Base-by-base conservation (phyloP, 129 eudicot species). In the Flaveria brownii region DNA sequence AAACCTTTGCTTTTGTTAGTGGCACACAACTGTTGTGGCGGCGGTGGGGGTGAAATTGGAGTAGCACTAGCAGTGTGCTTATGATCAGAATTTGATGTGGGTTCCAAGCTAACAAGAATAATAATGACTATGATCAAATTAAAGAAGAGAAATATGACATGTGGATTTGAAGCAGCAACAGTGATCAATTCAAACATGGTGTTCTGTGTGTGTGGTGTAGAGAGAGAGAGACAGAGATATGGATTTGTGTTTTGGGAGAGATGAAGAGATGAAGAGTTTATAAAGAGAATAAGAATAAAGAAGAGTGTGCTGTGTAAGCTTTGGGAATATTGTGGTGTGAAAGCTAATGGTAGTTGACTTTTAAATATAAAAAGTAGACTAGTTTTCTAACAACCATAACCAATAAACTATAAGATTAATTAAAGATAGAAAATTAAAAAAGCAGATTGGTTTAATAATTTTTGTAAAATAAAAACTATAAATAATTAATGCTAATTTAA, bases 41-140 rank as follows among this genome's bases (percentile, higher is more conserved):
- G 20, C 6, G 39, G 64, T 12, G 73, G 68, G 2, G 41, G 46
- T 9, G 70, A 78, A 18, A 77, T 57, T 47, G 77, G 17, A 65
- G 55, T 69, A 5, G 67, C 15, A 16, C 49, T 47, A 5, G 67
- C 15, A 16, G 56, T 47, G 64, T 23, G 64, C 33, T 52, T 46
- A 51, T 77, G 36, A 57, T 65, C 10, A 68, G 67, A 74, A 54
- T 60, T 26, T 28, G 86, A 79, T 54, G 78, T 9, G 56, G 86
- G 70, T 78, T 81, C 80, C 16, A 84, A 85, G 85, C 76, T 76
- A 0, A 82, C 87, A 15, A 82, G 78, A 61, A 91, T 85, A 17
- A 91, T 74, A 72, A 76, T 54, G 43, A 83, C 72, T 8, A 89
- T 89, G 85, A 89, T 84, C 45, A 89, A 62, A 77, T 89, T 91